Evolutionary conservation across 345 rosid species (phyloP), one percentile per base, ranked within the genome.

Genomic region (Citropsis articulata): DNA sequence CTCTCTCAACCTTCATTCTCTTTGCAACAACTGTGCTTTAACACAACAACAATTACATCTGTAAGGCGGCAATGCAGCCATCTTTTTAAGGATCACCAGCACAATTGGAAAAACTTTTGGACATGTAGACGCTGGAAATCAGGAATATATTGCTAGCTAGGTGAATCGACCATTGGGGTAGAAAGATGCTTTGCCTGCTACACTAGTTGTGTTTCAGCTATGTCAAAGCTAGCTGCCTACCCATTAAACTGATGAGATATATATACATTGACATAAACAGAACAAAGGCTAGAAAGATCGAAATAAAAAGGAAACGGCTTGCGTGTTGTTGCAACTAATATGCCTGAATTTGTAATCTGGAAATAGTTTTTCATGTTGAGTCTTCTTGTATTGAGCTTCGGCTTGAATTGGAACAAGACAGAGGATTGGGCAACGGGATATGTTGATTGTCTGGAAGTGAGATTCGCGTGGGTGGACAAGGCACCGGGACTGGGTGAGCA

Each of bases 401-500:
- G 77, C 68, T 71, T 36, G 72, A 36, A 31, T 65, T 21, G n/a
- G 83, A 81, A 74, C 50, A 82, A 40, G 69, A 33, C 71, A 10
- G 22, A 31, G 79, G 79, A 48, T 40, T 72, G 22, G 69, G 56
- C 12, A 12, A 28, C 28, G 63, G 66, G 72, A 55, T 28, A 25
- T 55, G 73, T 8, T 61, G 88, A 21, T 83, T 83, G 18, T 64
- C 81, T 36, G 85, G 83, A 50, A 75, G 56, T 16, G 84, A 71
- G 70, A 63, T 45, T 27, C 72, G 63, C 40, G 84, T 88, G 0
- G 82, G 83, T 1, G 81, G 88, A 79, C 87, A 78, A 22, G 98
- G 90, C 69, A 81, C 86, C 0, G 98, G 98, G 9, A 88, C 97
- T 42, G 92, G 98, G 68, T 86, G 92, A 2, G 93, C 98, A 4